Evolutionary conservation across 2,329 filamentous ascomycete species (phyloP), one percentile per base, ranked within the genome.

Genomic region (Diaporthe velutina): DNA sequence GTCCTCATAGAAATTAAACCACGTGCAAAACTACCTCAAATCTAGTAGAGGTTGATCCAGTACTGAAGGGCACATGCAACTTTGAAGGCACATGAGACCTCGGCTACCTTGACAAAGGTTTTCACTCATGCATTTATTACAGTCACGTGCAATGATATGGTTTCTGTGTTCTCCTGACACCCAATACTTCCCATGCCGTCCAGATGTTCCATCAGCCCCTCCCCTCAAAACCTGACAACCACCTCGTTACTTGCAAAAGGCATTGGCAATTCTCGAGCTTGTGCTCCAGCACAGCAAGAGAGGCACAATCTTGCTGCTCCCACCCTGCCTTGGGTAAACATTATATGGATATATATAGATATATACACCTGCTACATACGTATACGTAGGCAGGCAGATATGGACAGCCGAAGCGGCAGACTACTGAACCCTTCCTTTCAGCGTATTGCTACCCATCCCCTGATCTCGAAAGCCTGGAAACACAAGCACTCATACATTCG

Each of bases 361-460:
- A 68, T 73, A 45, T 73, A 73, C 60, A 74, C 57, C 67, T 74
- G 68, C 68, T 72, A 57, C 67, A 55, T 74, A 74, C 58, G 57
- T 72, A 48, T 74, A 64, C 68, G 67, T 74, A 71, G 67, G 70
- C 68, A 72, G 73, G 58, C 50, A 64, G 33, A 72, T 40, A 74
- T 66, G 70, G 57, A 66, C 64, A 67, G 45, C 64, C 13, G 64
- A 52, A 48, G 45, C 48, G 38, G 48, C 50, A 52, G 28, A 28
- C n/a, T 58, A 38, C 52, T 71, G 57, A 30, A 66, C n/a, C 17
- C 13, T 30, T 35, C 10, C 17, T n/a, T 28, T 38, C 64, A 28
- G 58, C 52, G 38, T 13, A 12, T 40, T 57, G 35, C 52, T 30
- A 45, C 10, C 54, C 38, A 33, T 10, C 25, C 33, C 30, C 61